Conservation (phyloP, 257 asterid species). For the Solanum chiquidenum region DNA sequence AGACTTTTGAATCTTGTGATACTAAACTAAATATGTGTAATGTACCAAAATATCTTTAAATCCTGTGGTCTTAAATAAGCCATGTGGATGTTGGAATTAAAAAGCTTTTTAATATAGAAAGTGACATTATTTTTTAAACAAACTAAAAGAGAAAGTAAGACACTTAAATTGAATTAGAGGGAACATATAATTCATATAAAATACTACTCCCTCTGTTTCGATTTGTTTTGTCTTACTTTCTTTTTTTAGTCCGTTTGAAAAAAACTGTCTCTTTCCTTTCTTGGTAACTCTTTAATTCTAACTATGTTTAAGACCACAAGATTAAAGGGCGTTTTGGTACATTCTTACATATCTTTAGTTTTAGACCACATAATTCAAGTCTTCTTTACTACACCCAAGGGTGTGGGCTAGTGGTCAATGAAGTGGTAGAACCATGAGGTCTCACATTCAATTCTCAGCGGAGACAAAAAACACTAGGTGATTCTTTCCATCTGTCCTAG, state of each 20-base stretch:
- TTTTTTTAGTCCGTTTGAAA: neutral
- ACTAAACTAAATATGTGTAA: neutral
- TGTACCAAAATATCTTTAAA: neutral
- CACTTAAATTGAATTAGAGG: neutral
- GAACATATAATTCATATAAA: neutral
- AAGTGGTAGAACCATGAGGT: neutral
- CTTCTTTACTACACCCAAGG: neutral
- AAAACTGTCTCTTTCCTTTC: neutral
- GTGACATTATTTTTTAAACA: neutral
- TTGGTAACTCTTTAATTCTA: neutral
- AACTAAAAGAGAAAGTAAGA: neutral
- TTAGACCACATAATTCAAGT: neutral
- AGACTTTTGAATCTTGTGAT: neutral
- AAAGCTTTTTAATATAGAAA: neutral
- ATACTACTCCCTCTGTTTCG: neutral
- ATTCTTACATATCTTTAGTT: neutral
- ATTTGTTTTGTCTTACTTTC: neutral
- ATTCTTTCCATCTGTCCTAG: neutral
- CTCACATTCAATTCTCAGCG: neutral
- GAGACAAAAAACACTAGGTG: neutral
- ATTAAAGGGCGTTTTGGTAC: neutral
- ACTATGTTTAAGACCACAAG: neutral
- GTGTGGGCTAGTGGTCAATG: neutral
- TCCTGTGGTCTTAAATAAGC: neutral
- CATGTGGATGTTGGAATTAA: neutral